Base-by-base conservation (phyloP, 2,329 filamentous ascomycete species). In the Grosmannia serpens region DNA sequence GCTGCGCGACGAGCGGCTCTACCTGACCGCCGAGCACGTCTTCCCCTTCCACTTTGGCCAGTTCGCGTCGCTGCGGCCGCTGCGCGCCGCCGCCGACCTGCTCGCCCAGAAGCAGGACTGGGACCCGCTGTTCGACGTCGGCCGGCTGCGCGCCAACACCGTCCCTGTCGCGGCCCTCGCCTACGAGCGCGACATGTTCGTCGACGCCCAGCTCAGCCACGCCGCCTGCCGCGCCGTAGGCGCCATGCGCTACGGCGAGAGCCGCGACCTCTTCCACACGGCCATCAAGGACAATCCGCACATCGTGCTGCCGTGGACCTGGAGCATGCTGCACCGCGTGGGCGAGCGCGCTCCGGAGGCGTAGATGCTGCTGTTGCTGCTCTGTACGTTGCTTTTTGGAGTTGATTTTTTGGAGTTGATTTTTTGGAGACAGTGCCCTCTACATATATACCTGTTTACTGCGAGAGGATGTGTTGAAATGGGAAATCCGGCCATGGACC, bases 1-100 rank as follows among this genome's bases (percentile, higher is more conserved):
- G 9, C 44, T 52, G 24, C 13, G 10, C 20, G 2, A 15, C 4
- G 27, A 44, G 52, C 57, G 20, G 20, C 53, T 66, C 27, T 64
- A 65, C 60, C 57, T 67, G 41, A 62, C 62, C 1, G 65, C 61
- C 33, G 66, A 67, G 61, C 64, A 65, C 57, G 56, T 67, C 24
- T 65, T 62, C 57, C 62, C 27, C 4, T 64, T 62, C 57, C 62
- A 65, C 61, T 65, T 61, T 44, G 56, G 61, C 11, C 56, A 59
- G 24, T 66, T 64, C 50, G 41, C 35, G 1, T 47, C 35, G 2
- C 60, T 67, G 26, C 44, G 24, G 9, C 41, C n/a, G 10, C 59
- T 64, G 10, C 56, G 50, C 31, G 35, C 20, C 15, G 49, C 54
- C 8, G 59, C 60, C 8, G 53, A 61, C 5, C 17, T 60, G n/a